A percentile compares a stretch with the other conserved stretches of the same genome.
These are phyloP conservation scores for Vararia minispora DNA, from an alignment of 768 basidiomycete genomes.

Conservation along the genomic window DNA sequence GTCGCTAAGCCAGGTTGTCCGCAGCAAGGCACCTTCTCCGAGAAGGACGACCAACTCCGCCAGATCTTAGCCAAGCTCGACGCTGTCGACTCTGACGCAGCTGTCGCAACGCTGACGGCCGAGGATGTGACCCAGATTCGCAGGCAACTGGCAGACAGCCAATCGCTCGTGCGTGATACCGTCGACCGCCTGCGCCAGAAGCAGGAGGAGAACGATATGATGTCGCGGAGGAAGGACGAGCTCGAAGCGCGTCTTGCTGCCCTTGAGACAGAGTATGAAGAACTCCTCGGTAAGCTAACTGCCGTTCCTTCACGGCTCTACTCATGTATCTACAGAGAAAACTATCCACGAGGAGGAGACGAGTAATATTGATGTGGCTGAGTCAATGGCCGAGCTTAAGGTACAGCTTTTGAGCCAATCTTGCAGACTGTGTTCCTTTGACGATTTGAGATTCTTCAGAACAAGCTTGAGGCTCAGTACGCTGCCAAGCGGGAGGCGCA, in stretches of 20 bases:
- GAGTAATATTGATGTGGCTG: conserved; percentile 70
- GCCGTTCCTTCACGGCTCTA: conserved; percentile 18
- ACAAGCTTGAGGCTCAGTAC: conserved; percentile 90
- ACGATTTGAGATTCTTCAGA: too few species aligned
- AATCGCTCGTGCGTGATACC: conserved; percentile 76
- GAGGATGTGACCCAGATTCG: conserved; percentile 78
- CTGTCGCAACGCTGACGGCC: conserved; percentile 45
- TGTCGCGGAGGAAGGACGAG: conserved; percentile 73
- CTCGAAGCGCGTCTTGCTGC: conserved; percentile 70
- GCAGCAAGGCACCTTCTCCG: conserved; percentile 87
- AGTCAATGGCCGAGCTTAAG: conserved; percentile 88
- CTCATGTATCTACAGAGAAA: conserved; percentile 50
- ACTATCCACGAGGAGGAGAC: conserved; percentile 84
- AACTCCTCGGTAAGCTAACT: conserved; percentile 77
- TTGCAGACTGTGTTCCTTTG: conserved; percentile 6
- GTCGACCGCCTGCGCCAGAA: conserved; percentile 81
- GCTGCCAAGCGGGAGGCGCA: conserved; percentile 87
- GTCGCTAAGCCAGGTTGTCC: conserved; percentile 7
- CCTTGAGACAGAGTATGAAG: conserved; percentile 92
- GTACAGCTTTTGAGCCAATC: conserved; percentile 26
- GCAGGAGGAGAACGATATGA: conserved; percentile 88
- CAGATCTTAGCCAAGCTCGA: conserved; percentile 78
- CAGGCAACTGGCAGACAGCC: conserved; percentile 82
- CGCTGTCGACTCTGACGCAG: conserved; percentile 52
- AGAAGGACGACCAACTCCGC: conserved; percentile 90